Evolutionary conservation across 2,329 filamentous ascomycete species (phyloP).

Genomic region (Fusarium torreyae): DNA sequence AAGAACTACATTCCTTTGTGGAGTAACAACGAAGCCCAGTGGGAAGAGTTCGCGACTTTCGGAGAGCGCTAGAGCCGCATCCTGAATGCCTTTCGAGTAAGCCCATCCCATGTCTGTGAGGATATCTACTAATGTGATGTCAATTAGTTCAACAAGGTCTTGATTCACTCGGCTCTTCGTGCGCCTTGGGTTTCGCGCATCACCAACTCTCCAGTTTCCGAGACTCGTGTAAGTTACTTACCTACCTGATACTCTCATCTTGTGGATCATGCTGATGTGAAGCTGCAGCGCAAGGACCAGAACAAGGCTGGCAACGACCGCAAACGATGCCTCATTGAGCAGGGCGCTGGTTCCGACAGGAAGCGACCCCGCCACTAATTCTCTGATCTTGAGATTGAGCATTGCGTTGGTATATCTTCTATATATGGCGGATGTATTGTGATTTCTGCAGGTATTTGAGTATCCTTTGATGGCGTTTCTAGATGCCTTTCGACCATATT

Average conservation of each 20-base stretch:
- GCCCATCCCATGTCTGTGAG: not conserved
- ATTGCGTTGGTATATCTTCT: not conserved
- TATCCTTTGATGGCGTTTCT: no score
- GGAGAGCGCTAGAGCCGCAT: slow-evolving; percentile 47
- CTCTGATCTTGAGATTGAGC: not conserved
- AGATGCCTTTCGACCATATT: not conserved
- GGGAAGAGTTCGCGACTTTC: slow-evolving; percentile 46
- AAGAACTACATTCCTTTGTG: slow-evolving; percentile 41
- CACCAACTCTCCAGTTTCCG: slow-evolving; percentile 40
- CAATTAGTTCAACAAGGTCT: slow-evolving; percentile 38
- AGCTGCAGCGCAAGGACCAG: slow-evolving; percentile 39
- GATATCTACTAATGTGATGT: not conserved
- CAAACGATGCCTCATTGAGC: slow-evolving; percentile 37
- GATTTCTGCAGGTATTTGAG: not conserved
- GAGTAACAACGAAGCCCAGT: slow-evolving; percentile 44
- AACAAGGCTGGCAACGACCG: slow-evolving; percentile 47
- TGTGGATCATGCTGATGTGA: not conserved
- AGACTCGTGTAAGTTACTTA: slow-evolving; percentile 34
- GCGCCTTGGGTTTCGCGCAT: slow-evolving; percentile 44
- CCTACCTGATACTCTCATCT: rapidly evolving
- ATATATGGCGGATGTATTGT: slow-evolving; percentile 1
- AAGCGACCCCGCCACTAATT: slow-evolving; percentile 22
- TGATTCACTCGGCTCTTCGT: slow-evolving; percentile 47
- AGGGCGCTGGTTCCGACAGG: slow-evolving; percentile 13
- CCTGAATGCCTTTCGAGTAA: slow-evolving; percentile 43